Conservation (phyloP, 2,329 filamentous ascomycete species). For the Neofusicoccum ribis region DNA sequence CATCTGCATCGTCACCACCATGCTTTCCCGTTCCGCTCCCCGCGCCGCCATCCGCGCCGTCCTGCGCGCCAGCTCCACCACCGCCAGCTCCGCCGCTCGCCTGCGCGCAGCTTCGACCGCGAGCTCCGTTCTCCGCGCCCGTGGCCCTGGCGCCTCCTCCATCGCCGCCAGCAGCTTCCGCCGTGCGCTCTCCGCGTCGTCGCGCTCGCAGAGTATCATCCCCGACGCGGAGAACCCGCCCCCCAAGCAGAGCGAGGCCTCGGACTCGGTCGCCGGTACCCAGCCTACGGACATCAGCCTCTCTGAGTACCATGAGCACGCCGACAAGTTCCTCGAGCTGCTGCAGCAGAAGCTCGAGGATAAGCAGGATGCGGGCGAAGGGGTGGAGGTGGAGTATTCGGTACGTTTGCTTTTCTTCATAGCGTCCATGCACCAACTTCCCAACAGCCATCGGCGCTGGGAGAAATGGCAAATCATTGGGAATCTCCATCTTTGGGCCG, state of each 20-base stretch:
- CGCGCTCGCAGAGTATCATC: conserved; percentile 40
- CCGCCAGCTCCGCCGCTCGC: conserved; percentile 7
- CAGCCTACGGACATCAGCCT: conserved; percentile 67
- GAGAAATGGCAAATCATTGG: no score
- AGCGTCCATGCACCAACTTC: no score
- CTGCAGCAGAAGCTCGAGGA: conserved; percentile 67
- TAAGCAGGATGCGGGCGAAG: conserved; percentile 69
- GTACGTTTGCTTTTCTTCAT: conserved; percentile 54
- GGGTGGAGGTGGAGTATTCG: conserved; percentile 85
- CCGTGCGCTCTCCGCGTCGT: conserved; percentile 32
- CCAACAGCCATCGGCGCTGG: no score
- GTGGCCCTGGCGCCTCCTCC: background rate
- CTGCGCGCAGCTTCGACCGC: background rate
- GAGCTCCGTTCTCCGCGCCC: background rate
- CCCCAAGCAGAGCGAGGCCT: conserved; percentile 36
- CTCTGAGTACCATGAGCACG: conserved; percentile 72
- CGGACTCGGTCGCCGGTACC: conserved; percentile 36
- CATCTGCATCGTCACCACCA: background rate
- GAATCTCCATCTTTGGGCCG: background rate
- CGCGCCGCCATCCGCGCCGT: conserved; percentile 4
- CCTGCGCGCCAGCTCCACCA: conserved; percentile 6
- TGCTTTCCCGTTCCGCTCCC: background rate
- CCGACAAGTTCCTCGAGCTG: conserved; percentile 71
- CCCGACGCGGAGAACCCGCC: conserved; percentile 45
- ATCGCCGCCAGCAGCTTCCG: background rate